phyloP scores from a whole-genome alignment of 2,329 filamentous ascomycete species.

The Aspergillus chevalieri region DNA sequence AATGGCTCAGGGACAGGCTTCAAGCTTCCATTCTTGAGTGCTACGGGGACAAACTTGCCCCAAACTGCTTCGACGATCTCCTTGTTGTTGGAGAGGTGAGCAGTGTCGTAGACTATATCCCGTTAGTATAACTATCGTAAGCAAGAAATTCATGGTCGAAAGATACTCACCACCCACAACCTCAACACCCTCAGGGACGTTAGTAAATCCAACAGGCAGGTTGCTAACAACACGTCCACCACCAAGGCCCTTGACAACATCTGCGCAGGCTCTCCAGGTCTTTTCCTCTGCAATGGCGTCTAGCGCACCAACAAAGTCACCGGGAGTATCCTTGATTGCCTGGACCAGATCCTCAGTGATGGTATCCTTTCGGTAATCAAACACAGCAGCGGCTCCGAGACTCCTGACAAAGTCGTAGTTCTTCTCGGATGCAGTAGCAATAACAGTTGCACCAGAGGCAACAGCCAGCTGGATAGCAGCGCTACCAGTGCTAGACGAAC shows the following conservation, averaged over 20 bases:
- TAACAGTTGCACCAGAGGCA: constrained; percentile 34
- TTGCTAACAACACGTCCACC: background rate
- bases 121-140: background rate
- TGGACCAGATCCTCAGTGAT: background rate
- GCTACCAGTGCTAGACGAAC: constrained; percentile 39
- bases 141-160: background rate
- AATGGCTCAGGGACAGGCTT: constrained; percentile 34
- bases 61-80: background rate
- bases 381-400: constrained; percentile 42
- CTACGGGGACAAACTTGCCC: constrained; percentile 12
- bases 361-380: constrained; percentile 2
- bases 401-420: constrained; percentile 17
- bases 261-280: background rate
- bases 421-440: constrained; percentile 32
- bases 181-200: background rate
- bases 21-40: constrained; percentile 32
- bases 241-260: background rate
- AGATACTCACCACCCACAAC: background rate
- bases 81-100: background rate
- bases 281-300: background rate
- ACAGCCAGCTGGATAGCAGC: constrained; percentile 38
- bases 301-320: background rate
- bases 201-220: background rate
- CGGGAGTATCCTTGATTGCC: background rate
- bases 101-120: background rate